A percentile compares a stretch with the other conserved stretches of the same genome.
Evolutionary conservation across 1,284 basidiomycete species (phyloP).

Genomic region (Ganoderma boninense): DNA sequence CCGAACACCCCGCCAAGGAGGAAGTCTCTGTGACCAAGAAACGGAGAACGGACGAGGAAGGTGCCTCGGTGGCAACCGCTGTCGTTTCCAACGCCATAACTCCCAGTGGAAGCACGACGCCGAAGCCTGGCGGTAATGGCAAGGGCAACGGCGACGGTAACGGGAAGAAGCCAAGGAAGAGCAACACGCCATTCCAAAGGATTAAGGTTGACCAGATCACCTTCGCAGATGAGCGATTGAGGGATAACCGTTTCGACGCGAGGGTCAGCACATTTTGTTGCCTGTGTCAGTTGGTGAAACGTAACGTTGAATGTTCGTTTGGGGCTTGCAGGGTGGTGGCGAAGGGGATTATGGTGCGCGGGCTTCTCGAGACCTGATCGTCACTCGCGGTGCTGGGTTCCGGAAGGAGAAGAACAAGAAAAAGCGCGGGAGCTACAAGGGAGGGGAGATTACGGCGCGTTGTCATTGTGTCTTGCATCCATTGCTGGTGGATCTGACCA

Average conservation of each 20-base stretch:
- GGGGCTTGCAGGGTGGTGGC: conserved; percentile 58
- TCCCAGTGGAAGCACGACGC: conserved; percentile 22
- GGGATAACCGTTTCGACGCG: conserved; percentile 86
- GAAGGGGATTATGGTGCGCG: conserved; percentile 88
- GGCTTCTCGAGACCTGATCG: conserved; percentile 89
- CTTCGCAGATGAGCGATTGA: conserved; percentile 65
- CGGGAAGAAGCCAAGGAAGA: conserved; percentile 49
- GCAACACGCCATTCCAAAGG: conserved; percentile 80
- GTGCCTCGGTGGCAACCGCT: conserved; percentile 58
- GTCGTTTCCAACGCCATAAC: conserved; percentile 25
- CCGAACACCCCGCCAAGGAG: conserved; percentile 20
- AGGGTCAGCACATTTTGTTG: conserved; percentile 59
- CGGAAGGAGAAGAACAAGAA: conserved; percentile 99
- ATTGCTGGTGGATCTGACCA: conserved; percentile 14
- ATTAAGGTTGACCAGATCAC: conserved; percentile 76
- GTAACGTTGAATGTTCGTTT: conserved; percentile 13
- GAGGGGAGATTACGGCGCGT: conserved; percentile 90
- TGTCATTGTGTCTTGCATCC: background rate
- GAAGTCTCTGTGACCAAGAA: conserved; percentile 59
- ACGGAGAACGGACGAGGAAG: conserved; percentile 59
- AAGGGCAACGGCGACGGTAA: conserved; percentile 27
- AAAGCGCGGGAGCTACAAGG: conserved; percentile 92
- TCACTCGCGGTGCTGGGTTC: conserved; percentile 94
- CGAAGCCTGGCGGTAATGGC: conserved; percentile 16
- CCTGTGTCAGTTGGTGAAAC: conserved; percentile 9